Evolutionary conservation across 2,329 filamentous ascomycete genomes (phyloP).

Genomic region (Trichocomaceae sp.): DNA sequence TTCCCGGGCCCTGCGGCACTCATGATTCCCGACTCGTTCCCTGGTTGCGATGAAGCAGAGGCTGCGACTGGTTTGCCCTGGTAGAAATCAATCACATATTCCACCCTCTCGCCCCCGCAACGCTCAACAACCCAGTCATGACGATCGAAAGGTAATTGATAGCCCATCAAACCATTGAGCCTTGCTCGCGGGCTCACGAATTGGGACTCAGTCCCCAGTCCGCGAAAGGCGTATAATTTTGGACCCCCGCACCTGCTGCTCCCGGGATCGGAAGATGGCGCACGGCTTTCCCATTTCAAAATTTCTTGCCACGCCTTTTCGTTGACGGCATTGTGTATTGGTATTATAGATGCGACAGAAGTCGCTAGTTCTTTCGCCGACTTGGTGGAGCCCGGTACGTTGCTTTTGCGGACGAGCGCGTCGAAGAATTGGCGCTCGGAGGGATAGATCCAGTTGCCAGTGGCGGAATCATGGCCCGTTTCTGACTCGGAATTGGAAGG

Average conservation of each 20-base stretch:
- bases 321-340: constrained; percentile 97
- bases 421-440: constrained; percentile 98
- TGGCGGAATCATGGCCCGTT: constrained; percentile 59
- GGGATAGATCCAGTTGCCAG: constrained; percentile 95
- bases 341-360: constrained; percentile 88
- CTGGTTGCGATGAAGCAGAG: constrained; percentile 16
- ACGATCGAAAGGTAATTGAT: constrained; percentile 83
- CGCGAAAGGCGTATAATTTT: constrained; percentile 74
- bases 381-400: constrained; percentile 52
- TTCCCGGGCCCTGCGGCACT: constrained; percentile 32
- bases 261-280: constrained; percentile 47
- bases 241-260: constrained; percentile 68
- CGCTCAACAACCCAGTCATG: constrained; percentile 97
- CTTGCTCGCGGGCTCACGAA: constrained; percentile 74
- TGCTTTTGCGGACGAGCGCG: constrained; percentile 87
- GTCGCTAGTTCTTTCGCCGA: constrained; percentile 44
- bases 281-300: constrained; percentile 74
- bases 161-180: constrained; percentile 78
- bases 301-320: constrained; percentile 95
- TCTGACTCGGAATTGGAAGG: constrained; percentile 73
- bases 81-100: constrained; percentile 99
- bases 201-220: constrained; percentile 46
- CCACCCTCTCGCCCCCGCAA: constrained; percentile 66
- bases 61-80: constrained; percentile 53
- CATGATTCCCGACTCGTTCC: constrained; percentile 19